Evolutionary conservation across 352 stramenopile species (phyloP), one percentile per base, ranked within the genome.

Genomic region (Pythium dissotocum): DNA sequence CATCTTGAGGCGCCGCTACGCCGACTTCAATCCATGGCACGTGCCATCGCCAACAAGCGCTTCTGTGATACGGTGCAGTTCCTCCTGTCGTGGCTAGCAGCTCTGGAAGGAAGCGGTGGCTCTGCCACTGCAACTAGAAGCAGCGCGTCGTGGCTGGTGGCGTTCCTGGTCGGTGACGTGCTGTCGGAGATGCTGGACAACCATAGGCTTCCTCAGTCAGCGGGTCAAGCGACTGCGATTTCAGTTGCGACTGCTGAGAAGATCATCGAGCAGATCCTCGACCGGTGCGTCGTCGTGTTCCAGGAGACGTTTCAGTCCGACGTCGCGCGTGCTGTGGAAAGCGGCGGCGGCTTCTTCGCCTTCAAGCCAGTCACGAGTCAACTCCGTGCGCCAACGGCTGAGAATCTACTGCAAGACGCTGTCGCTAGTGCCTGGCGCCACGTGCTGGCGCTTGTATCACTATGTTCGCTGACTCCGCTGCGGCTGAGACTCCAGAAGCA

Each of bases 271-370:
- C 61, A 70, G 21, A 38, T 79, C 4, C 49, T 80, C 14, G 76
- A 83, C 26, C 69, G 55, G 1, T 89, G 83, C 54, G 68, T 90
- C 14, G 38, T 75, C 13, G 72, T 86, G 2, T 90, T 86, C 60
- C 75, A 86, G 12, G 74, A 77, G 6, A 63, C 76, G 10, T 79
- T 79, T 30, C 68, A 85, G 36, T 65, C 57, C 16, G 78, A 91
- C n/a, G 61, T 58, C 28, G 68, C 67, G 5, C 58, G 65, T 32
- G 40, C 69, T 7, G 63, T 73, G 1, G 74, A 85, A 44, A 74
- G 70, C 1, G 67, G 73, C 5, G 60, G 62, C 9, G 81, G 72
- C 0, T 87, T 92, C 61, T 89, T 92, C 49, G 69, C 74, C 1
- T 92, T 87, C 71, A 83, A 82, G 67, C 36, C 73, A 18, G 54